Base-by-base conservation (phyloP, 768 basidiomycete species). In the Lactarius quietus region DNA sequence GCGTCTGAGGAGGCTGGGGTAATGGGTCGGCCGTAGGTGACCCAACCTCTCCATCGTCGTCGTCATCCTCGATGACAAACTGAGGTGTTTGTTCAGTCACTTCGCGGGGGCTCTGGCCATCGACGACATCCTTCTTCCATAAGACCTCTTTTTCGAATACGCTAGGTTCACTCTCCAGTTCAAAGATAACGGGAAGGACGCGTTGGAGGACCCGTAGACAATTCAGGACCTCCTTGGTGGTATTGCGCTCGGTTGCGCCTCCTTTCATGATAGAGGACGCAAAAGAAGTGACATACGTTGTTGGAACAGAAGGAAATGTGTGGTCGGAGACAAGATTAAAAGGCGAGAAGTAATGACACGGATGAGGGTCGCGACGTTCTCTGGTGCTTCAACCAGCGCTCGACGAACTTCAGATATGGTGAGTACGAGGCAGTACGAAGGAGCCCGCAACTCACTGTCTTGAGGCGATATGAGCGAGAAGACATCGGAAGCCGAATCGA, bases 21-120 rank as follows among this genome's bases (percentile, higher is more conserved):
- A 72, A 23, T 72, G 66, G 43, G 18, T 26, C 33, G 53, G 51
- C 67, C 56, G 68, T 60, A 31, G 62, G 35, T 33, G 66, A 58
- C 7, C 71, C 63, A 26, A 65, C 52, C n/a, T 70, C 72, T 0
- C 75, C 79, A 33, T 77, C 78, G 12, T 86, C 88, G 3, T 90
- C 89, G 20, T 90, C 92, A 69, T 94, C 92, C 68, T 93, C 93
- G 41, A 96, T 94, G 18, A 95, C 90, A 74, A 96, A 96, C 72
- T 95, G 93, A 14, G 85, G 78, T 61, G 68, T 59, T 52, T 63
- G 62, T 29, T 64, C 72, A 20, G 57, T 61, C 51, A 71, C 70
- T 33, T 70, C 69, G 31, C 69, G 70, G 53, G 6, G 23, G 23
- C 72, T 75, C 29, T 73, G 70, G 20, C 69, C 73, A 38, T 79